Percentiles rank a stretch among this genome's conserved stretches.
Conservation (phyloP, 2,329 filamentous ascomycete species). For the Beauveria varroae region DNA sequence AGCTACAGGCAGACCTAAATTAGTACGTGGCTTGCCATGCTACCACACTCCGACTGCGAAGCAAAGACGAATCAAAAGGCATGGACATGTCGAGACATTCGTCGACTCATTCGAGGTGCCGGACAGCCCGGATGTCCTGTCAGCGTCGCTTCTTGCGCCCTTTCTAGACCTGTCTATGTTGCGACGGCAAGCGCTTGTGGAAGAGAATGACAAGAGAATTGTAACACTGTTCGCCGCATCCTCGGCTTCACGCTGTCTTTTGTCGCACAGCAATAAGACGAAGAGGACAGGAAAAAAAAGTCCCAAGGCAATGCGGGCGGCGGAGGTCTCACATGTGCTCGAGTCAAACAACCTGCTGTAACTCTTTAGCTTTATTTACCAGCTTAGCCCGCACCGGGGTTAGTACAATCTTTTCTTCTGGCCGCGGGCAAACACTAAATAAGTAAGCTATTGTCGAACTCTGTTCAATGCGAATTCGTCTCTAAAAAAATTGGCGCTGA, state of each 20-base stretch:
- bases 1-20: not conserved
- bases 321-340: constrained; percentile 8
- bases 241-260: not conserved
- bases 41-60: not conserved
- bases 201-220: not conserved
- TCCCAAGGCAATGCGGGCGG: not conserved
- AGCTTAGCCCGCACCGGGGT: not conserved
- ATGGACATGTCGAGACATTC: constrained; percentile 1
- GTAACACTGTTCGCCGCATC: not conserved
- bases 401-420: not conserved
- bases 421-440: not conserved
- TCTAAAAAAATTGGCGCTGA: not conserved
- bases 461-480: not conserved
- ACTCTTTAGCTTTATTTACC: too few species aligned
- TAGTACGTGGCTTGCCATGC: not conserved
- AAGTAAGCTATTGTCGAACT: not conserved
- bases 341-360: not conserved
- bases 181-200: not conserved
- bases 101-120: not conserved
- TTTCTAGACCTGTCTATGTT: not conserved
- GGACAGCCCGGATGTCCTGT: not conserved
- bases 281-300: not conserved
- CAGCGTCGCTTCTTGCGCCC: not conserved
- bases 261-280: not conserved
- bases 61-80: not conserved